Conservation (phyloP, 2,329 filamentous ascomycete genomes). For the Fonsecaea multimorphosa region DNA sequence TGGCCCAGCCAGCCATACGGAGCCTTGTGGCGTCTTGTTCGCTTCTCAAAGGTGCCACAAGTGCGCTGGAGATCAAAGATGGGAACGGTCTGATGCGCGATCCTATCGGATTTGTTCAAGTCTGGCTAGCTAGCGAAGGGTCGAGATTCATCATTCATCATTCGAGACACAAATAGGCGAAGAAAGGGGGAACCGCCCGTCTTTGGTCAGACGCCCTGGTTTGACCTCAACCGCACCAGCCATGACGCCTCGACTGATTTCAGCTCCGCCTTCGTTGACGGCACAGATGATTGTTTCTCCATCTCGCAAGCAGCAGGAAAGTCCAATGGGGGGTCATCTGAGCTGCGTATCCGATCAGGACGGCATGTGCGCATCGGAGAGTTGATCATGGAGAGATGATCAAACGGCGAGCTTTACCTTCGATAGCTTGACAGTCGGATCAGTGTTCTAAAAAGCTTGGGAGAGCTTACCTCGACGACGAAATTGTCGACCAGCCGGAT, state of each 20-base stretch:
- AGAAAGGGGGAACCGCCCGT: not conserved
- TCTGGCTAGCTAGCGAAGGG: not conserved
- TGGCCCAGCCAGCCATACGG: not conserved
- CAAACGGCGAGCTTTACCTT: constrained; percentile 4
- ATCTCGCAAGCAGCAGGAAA: not conserved
- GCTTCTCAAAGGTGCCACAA: constrained; percentile 5
- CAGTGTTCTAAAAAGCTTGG: constrained; percentile 4
- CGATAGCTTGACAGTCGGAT: constrained; percentile 10
- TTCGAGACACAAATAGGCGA: not conserved
- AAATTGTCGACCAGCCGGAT: constrained; percentile 2
- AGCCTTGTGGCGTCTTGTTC: constrained; percentile 9
- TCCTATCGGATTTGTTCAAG: too few relatives aligned
- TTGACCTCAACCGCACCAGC: too few relatives aligned
- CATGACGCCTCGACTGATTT: not conserved
- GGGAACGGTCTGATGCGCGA: not conserved
- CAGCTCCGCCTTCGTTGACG: not conserved
- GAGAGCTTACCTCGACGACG: constrained; percentile 13
- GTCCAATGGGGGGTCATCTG: not conserved
- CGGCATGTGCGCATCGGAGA: too few relatives aligned
- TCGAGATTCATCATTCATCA: too few relatives aligned
- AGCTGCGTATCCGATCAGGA: not conserved
- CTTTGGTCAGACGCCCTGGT: not conserved
- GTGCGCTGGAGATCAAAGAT: not conserved
- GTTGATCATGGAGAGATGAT: not conserved
- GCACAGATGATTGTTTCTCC: not conserved